Evolutionary conservation across 140 eudicot genomes (phyloP).

Genomic region (Bidens hawaiensis): DNA sequence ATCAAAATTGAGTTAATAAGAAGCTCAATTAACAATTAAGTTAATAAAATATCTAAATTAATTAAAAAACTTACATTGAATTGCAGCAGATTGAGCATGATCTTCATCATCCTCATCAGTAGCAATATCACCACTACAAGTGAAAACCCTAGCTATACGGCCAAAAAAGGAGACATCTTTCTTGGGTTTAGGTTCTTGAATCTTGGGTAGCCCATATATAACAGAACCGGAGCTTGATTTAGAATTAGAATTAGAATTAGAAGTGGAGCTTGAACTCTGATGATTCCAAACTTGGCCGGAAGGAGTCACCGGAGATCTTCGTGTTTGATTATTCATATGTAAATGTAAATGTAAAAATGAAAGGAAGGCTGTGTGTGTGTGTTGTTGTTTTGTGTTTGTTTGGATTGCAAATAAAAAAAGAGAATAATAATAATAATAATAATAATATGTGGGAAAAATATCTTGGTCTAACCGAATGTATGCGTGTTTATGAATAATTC

Average conservation of each 20-base stretch:
- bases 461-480: background rate
- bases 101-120: conserved; percentile 8
- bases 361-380: background rate
- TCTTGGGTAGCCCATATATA: background rate
- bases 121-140: conserved; percentile 9
- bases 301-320: conserved; percentile 31
- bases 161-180: conserved; percentile 16
- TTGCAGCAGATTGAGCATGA: conserved; percentile 9
- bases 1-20: no score
- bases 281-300: conserved; percentile 30
- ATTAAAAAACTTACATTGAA: conserved; percentile 49
- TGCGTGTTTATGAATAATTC: conserved; percentile 12
- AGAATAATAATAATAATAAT: no score
- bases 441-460: background rate
- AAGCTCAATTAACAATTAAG: background rate
- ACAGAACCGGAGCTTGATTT: conserved; percentile 19
- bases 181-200: conserved; percentile 2
- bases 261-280: conserved; percentile 27
- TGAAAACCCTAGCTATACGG: conserved; percentile 22
- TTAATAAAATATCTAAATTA: no score
- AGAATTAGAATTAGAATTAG: conserved; percentile 16
- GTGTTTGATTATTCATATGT: conserved; percentile 53
- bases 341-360: background rate
- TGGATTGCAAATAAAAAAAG: background rate
- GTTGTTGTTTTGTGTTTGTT: conserved; percentile 9